Evolutionary conservation across 2,329 filamentous ascomycete genomes (phyloP).

Genomic region (Penicillium sp.): DNA sequence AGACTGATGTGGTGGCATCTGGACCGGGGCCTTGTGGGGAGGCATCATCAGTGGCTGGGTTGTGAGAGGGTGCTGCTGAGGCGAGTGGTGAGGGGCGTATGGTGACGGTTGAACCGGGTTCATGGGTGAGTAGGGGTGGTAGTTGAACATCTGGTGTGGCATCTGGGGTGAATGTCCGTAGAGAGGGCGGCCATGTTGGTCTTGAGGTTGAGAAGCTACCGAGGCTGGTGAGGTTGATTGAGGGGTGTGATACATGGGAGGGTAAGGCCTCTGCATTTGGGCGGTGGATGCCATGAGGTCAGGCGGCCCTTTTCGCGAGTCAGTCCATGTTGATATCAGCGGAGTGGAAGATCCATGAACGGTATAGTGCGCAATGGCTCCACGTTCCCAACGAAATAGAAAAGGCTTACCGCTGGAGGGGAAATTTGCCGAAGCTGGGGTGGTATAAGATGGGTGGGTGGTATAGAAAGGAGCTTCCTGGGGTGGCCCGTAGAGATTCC

Average conservation of each 20-base stretch:
- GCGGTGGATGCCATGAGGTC: slow-evolving; percentile 66
- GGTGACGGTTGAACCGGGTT: slow-evolving; percentile 56
- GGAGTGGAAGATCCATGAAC: slow-evolving; percentile 27
- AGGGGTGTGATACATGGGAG: slow-evolving; percentile 91
- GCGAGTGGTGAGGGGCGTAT: slow-evolving; percentile 57
- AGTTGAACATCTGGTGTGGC: slow-evolving; percentile 81
- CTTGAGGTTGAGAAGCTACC: slow-evolving; percentile 85
- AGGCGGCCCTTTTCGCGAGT: slow-evolving; percentile 65
- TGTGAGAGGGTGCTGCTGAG: slow-evolving; percentile 58
- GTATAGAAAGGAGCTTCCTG: slow-evolving; percentile 74
- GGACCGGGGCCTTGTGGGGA: slow-evolving; percentile 39
- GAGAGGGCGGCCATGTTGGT: slow-evolving; percentile 79
- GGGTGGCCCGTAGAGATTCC: slow-evolving; percentile 66
- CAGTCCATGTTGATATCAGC: slow-evolving; percentile 62
- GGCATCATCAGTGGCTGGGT: slow-evolving; percentile 58
- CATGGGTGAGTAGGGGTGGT: slow-evolving; percentile 58
- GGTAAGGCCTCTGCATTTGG: slow-evolving; percentile 72
- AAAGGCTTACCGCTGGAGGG: slow-evolving; percentile 74
- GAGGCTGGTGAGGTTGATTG: slow-evolving; percentile 94
- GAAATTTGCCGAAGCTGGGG: slow-evolving; percentile 79
- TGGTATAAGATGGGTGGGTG: slow-evolving; percentile 78
- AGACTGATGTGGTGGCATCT: slow-evolving; percentile 43
- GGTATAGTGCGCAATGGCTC: neutral
- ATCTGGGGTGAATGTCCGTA: slow-evolving; percentile 83
- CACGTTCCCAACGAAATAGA: slow-evolving; percentile 39